Percentiles rank a stretch among this genome's conserved stretches.
Evolutionary conservation across 2,329 filamentous ascomycete genomes (phyloP).

Genomic region (Huntiella decipiens): DNA sequence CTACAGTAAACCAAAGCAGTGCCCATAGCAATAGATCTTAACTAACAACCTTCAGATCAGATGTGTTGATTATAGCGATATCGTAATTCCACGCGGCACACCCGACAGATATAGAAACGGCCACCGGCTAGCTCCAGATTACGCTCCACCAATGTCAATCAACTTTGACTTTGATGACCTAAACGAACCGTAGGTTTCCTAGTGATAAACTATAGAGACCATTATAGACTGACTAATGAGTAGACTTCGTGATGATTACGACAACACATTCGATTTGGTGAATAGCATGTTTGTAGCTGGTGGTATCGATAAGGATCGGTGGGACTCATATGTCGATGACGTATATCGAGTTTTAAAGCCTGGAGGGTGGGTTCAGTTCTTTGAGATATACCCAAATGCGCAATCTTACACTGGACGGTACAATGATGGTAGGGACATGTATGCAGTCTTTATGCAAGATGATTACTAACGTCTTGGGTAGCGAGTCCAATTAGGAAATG

Average conservation of each 20-base stretch:
- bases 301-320: constrained; percentile 54
- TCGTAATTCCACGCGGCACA: too few species aligned
- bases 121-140: constrained; percentile 14
- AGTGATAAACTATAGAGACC: neutral
- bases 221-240: neutral
- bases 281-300: constrained; percentile 57
- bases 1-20: neutral
- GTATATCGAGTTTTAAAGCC: constrained; percentile 52
- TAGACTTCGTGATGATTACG: constrained; percentile 40
- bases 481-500: constrained; percentile 40
- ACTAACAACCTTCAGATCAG: too few species aligned
- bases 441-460: neutral
- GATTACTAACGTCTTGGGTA: neutral
- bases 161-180: constrained; percentile 56
- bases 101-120: neutral
- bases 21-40: neutral
- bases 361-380: constrained; percentile 72
- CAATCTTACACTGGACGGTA: constrained; percentile 75
- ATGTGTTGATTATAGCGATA: too few species aligned
- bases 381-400: constrained; percentile 70
- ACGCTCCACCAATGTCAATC: constrained; percentile 44
- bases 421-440: constrained; percentile 31
- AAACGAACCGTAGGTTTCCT: constrained; percentile 36
- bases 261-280: constrained; percentile 59
- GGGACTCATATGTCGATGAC: constrained; percentile 58